Percentiles rank a stretch among this genome's conserved stretches.
Evolutionary conservation across 2,329 filamentous ascomycete species (phyloP).

Genomic region (Alternaria incomplexa): DNA sequence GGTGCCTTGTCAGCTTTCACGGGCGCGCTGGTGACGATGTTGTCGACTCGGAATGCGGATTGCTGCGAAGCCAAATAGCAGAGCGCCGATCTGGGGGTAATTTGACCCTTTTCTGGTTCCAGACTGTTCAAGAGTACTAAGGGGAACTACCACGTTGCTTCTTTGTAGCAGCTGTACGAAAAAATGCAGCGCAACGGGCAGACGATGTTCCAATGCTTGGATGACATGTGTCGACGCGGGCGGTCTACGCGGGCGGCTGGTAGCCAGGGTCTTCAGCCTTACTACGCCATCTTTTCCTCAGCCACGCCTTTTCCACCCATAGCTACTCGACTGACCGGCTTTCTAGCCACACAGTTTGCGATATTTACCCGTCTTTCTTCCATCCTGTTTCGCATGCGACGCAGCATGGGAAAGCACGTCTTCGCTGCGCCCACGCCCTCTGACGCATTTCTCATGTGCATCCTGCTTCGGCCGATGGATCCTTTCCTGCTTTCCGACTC

Average conservation of each 20-base stretch:
- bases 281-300: slow-evolving; percentile 7
- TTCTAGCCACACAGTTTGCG: background rate
- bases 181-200: background rate
- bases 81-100: background rate
- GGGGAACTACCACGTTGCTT: background rate
- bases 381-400: background rate
- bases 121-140: background rate
- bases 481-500: background rate
- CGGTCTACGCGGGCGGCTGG: slow-evolving; percentile 11
- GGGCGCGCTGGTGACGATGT: background rate
- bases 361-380: background rate
- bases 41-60: slow-evolving; percentile 1
- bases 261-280: slow-evolving; percentile 15
- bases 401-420: background rate
- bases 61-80: background rate
- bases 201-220: background rate
- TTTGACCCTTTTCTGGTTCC: background rate
- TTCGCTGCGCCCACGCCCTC: background rate
- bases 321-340: background rate
- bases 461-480: background rate
- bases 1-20: background rate
- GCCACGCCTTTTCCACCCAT: slow-evolving; percentile 2
- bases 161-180: background rate
- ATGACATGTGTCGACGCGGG: slow-evolving; percentile 5
- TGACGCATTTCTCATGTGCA: background rate